These are phyloP conservation scores for Auriscalpium microsporum DNA, from an alignment of 768 basidiomycete genomes.

Conservation along the genomic window DNA sequence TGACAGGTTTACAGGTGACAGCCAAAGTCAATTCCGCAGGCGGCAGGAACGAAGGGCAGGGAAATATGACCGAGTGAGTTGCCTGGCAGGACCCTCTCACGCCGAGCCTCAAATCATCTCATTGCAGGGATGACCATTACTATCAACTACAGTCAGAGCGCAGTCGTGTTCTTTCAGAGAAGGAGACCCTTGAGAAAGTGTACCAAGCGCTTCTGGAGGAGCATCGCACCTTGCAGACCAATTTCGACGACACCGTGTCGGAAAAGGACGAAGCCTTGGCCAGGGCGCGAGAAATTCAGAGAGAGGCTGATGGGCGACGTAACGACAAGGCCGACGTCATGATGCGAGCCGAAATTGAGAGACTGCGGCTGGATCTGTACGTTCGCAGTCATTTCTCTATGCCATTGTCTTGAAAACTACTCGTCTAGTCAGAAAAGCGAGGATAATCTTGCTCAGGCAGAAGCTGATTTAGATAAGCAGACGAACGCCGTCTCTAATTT, in stretches of 20 bases:
- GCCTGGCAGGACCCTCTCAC: background rate
- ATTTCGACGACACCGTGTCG: slow-evolving; percentile 63
- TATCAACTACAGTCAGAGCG: slow-evolving; percentile 78
- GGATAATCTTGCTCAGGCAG: slow-evolving; percentile 77
- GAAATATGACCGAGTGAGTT: slow-evolving; percentile 74
- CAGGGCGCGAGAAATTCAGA: slow-evolving; percentile 50
- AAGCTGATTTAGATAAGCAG: slow-evolving; percentile 79
- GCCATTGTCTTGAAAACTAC: slow-evolving; percentile 23
- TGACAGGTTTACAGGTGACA: slow-evolving; percentile 50
- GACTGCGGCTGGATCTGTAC: slow-evolving; percentile 77
- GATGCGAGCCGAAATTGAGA: slow-evolving; percentile 74
- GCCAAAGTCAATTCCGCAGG: slow-evolving; percentile 45
- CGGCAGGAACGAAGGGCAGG: slow-evolving; percentile 31
- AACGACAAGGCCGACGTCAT: slow-evolving; percentile 67
- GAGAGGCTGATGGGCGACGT: slow-evolving; percentile 53
- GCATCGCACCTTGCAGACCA: slow-evolving; percentile 64
- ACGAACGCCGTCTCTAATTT: slow-evolving; percentile 59
- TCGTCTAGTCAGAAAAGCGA: slow-evolving; percentile 81
- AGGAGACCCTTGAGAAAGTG: slow-evolving; percentile 77
- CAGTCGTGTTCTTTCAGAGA: slow-evolving; percentile 70
- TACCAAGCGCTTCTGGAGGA: slow-evolving; percentile 72
- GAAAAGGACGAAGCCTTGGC: slow-evolving; percentile 72
- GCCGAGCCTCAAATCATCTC: background rate
- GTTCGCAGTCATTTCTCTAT: slow-evolving; percentile 23
- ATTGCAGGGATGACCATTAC: slow-evolving; percentile 74